Evolutionary conservation across 148 eudicot species (phyloP).

Genomic region (Agrostemma githago): DNA sequence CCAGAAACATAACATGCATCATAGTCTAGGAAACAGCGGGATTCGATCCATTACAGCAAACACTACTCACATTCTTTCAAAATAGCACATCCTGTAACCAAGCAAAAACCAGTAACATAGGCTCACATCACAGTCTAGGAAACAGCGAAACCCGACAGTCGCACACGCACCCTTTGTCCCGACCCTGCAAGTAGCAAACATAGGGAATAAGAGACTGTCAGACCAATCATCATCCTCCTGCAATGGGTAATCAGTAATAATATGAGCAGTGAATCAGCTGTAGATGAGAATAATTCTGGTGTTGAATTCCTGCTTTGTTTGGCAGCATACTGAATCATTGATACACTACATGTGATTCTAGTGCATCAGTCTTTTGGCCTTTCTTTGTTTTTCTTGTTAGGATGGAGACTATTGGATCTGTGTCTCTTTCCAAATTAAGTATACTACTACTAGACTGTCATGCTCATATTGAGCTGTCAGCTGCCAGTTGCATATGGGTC

Average conservation of each 20-base stretch:
- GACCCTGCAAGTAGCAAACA: neutral
- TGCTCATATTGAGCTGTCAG: neutral
- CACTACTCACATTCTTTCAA: neutral
- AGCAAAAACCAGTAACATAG: constrained; percentile 1
- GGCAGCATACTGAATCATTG: constrained; percentile 10
- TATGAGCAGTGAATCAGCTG: neutral
- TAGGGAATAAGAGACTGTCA: neutral
- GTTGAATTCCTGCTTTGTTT: neutral
- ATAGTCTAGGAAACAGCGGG: neutral
- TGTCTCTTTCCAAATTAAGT: constrained; percentile 3
- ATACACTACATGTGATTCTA: constrained; percentile 21
- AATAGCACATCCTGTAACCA: neutral
- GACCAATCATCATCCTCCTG: neutral
- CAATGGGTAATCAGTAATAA: neutral
- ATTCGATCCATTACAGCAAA: constrained; percentile 2
- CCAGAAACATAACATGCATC: neutral
- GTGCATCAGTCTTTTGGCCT: neutral
- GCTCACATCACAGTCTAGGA: neutral
- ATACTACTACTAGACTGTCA: neutral
- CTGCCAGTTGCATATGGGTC: constrained; percentile 15
- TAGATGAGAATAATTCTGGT: neutral
- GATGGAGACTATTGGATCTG: neutral
- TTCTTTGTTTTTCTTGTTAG: neutral
- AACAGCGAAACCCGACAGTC: constrained; percentile 4
- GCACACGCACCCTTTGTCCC: neutral